Conservation (phyloP, 2,329 filamentous ascomycete species). For the Fonsecaea monophora region DNA sequence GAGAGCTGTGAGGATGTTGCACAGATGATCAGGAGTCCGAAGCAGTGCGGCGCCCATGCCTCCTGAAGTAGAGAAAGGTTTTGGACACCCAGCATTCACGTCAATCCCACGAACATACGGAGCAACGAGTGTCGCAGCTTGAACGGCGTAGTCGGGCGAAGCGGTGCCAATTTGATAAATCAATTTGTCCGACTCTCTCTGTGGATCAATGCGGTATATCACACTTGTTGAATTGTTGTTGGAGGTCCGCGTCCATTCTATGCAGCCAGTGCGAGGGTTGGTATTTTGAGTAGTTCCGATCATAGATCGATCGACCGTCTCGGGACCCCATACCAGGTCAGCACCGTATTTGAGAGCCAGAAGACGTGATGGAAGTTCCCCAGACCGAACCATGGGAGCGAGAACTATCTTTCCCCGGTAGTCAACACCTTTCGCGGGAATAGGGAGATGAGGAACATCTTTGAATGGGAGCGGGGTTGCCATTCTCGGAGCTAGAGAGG, state of each 20-base stretch:
- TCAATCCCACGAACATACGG: constrained; percentile 91
- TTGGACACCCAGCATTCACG: constrained; percentile 97
- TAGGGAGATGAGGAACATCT: constrained; percentile 72
- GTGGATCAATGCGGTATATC: constrained; percentile 84
- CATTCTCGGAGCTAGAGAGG: constrained; percentile 21
- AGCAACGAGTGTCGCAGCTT: constrained; percentile 83
- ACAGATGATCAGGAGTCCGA: constrained; percentile 80
- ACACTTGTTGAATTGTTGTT: constrained; percentile 69
- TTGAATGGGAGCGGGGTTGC: constrained; percentile 9
- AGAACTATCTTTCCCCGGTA: constrained; percentile 93
- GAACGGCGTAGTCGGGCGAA: constrained; percentile 79
- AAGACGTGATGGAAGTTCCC: constrained; percentile 88
- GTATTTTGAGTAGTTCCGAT: constrained; percentile 82
- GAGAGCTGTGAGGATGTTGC: constrained; percentile 80
- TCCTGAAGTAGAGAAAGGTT: constrained; percentile 89
- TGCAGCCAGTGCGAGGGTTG: constrained; percentile 76
- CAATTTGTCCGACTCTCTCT: constrained; percentile 73
- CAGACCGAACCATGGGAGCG: constrained; percentile 97
- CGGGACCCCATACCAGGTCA: constrained; percentile 96
- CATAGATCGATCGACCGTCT: constrained; percentile 90
- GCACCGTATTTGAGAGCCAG: constrained; percentile 92
- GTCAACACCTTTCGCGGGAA: constrained; percentile 86
- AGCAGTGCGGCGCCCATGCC: constrained; percentile 96
- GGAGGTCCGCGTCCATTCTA: constrained; percentile 82
- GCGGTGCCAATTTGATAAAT: constrained; percentile 94